phyloP scores from a whole-genome alignment of 768 basidiomycete species.

The Stropharia rugosoannulata region DNA sequence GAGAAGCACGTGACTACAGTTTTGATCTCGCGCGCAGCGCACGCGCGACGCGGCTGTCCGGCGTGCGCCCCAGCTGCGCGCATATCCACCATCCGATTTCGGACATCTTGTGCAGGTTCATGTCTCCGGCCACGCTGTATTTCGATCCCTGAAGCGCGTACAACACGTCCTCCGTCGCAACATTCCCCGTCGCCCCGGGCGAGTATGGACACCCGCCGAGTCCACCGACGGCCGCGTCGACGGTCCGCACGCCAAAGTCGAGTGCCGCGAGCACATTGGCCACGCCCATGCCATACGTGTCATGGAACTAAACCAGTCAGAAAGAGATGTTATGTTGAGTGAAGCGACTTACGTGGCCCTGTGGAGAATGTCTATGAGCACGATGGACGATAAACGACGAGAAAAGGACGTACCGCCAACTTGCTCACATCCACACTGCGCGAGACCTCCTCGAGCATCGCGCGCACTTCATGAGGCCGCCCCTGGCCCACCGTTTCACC shows the following conservation, averaged over 20 bases:
- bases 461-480: slow-evolving; percentile 63
- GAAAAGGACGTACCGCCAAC: slow-evolving; percentile 58
- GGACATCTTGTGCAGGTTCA: slow-evolving; percentile 67
- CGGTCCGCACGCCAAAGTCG: slow-evolving; percentile 71
- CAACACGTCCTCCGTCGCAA: slow-evolving; percentile 89
- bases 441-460: slow-evolving; percentile 71
- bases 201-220: slow-evolving; percentile 96
- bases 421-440: slow-evolving; percentile 56
- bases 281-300: slow-evolving; percentile 84
- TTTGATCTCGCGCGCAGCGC: slow-evolving; percentile 52
- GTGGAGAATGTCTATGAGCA: background rate
- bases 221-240: slow-evolving; percentile 85
- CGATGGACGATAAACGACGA: background rate
- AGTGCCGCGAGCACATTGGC: slow-evolving; percentile 76
- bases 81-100: slow-evolving; percentile 86
- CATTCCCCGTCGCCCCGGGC: slow-evolving; percentile 93
- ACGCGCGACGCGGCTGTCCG: slow-evolving; percentile 73
- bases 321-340: too few species aligned
- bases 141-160: slow-evolving; percentile 73
- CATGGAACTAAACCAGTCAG: slow-evolving; percentile 64
- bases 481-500: slow-evolving; percentile 93
- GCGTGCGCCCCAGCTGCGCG: slow-evolving; percentile 60
- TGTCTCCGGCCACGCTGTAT: slow-evolving; percentile 49
- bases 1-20: background rate
- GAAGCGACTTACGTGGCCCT: slow-evolving; percentile 54